These are phyloP conservation scores for Pneumocystis canis DNA, from an alignment of 1,139 yeast genomes.

Conservation along the genomic window DNA sequence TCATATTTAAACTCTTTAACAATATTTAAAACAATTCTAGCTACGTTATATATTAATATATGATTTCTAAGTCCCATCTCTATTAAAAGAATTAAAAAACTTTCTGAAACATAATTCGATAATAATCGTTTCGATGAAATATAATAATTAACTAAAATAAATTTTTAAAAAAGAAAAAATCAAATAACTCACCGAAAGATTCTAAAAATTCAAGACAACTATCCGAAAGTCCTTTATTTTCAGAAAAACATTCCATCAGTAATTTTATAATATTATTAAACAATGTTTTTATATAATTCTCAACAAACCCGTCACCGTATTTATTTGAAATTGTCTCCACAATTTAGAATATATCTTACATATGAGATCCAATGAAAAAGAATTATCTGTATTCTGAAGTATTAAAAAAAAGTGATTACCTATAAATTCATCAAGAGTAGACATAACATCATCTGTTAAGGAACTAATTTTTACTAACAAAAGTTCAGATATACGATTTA, in stretches of 20 bases:
- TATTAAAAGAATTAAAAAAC: slow-evolving; percentile 6
- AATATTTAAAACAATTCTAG: background rate
- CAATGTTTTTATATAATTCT: background rate
- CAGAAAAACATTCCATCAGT: slow-evolving; percentile 8
- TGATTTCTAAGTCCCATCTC: slow-evolving; percentile 9
- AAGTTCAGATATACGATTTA: background rate
- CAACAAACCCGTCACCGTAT: no score
- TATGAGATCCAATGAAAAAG: background rate
- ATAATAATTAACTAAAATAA: background rate
- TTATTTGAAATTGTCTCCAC: no score
- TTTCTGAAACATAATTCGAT: background rate
- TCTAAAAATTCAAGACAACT: background rate
- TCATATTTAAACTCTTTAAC: background rate
- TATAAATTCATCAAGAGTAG: background rate
- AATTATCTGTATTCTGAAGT: background rate
- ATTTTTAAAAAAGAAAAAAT: background rate
- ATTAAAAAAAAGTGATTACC: background rate
- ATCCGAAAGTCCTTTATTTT: slow-evolving; percentile 1
- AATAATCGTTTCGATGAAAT: background rate
- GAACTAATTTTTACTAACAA: background rate
- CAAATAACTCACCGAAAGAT: background rate
- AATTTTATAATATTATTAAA: background rate
- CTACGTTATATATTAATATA: slow-evolving; percentile 1
- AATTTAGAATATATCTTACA: background rate
- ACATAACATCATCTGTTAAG: background rate